A percentile compares a stretch with the other conserved stretches of the same genome.
These are phyloP conservation scores for Boletus barrowsii DNA, from an alignment of 768 basidiomycete genomes.

Conservation along the genomic window DNA sequence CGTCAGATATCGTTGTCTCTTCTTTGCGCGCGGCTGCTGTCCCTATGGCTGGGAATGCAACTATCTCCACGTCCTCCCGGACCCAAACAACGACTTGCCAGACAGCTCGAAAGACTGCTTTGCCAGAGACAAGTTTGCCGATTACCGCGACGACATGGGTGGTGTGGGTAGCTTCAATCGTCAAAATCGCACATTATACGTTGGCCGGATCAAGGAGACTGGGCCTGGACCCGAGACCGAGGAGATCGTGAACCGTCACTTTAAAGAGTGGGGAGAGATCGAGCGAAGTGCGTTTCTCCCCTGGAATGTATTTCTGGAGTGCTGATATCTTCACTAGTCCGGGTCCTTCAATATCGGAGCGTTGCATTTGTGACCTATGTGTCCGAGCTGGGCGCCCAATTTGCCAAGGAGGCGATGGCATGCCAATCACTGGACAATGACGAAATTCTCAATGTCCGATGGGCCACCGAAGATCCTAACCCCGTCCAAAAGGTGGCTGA, in stretches of 20 bases:
- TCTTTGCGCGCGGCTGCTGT: slow-evolving; percentile 95
- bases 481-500: slow-evolving; percentile 86
- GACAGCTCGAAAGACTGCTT: slow-evolving; percentile 97
- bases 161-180: slow-evolving; percentile 96
- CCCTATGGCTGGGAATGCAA: slow-evolving; percentile 99
- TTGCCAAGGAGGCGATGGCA: slow-evolving; percentile 98
- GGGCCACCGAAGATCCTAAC: slow-evolving; percentile 99
- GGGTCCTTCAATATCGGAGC: slow-evolving; percentile 88
- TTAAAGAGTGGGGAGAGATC: slow-evolving; percentile 93
- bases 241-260: slow-evolving; percentile 86
- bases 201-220: slow-evolving; percentile 92
- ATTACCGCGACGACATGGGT: slow-evolving; percentile 99
- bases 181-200: slow-evolving; percentile 91
- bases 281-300: slow-evolving; percentile 68
- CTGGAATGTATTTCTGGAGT: not conserved
- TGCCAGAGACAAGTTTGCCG: slow-evolving; percentile 92
- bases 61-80: slow-evolving; percentile 87
- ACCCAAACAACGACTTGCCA: slow-evolving; percentile 62
- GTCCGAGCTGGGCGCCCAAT: slow-evolving; percentile 82
- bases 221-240: slow-evolving; percentile 87
- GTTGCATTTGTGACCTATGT: slow-evolving; percentile 98
- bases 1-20: slow-evolving; percentile 90
- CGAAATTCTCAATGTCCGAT: slow-evolving; percentile 96
- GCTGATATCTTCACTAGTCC: slow-evolving; percentile 47
- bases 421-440: slow-evolving; percentile 97